Conservation (phyloP, 768 basidiomycete genomes). For the Clitopilus passeckerianus region DNA sequence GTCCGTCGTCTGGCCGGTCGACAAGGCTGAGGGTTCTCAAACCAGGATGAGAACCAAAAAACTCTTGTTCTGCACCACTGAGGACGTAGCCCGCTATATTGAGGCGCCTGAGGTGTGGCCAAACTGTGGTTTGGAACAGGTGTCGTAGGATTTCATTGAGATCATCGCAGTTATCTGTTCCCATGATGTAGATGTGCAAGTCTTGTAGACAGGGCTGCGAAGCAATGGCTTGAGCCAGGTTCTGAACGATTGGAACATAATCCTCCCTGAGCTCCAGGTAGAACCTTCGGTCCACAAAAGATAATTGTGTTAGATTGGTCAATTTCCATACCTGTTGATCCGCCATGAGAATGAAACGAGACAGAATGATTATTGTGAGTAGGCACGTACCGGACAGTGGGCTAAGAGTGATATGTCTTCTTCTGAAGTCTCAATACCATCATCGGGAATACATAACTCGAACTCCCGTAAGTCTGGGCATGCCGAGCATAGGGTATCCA, state of each 20-base stretch:
- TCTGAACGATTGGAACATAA: no score
- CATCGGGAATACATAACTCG: not conserved
- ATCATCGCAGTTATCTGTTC: no score
- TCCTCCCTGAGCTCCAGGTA: not conserved
- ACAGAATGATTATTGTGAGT: not conserved
- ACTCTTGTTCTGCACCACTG: not conserved
- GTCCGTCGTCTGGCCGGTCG: not conserved
- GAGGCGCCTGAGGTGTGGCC: not conserved
- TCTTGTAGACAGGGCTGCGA: not conserved
- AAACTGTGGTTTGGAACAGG: not conserved
- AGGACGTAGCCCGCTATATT: not conserved
- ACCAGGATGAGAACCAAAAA: not conserved
- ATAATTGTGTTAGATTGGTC: not conserved
- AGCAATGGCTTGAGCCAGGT: not conserved
- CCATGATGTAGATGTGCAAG: not conserved
- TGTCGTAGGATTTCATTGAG: not conserved
- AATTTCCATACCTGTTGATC: not conserved
- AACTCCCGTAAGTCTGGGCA: not conserved
- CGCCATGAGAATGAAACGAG: not conserved
- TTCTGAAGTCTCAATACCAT: not conserved
- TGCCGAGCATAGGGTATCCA: not conserved
- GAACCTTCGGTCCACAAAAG: not conserved
- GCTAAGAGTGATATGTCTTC: not conserved
- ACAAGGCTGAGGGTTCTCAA: not conserved
- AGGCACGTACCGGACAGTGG: not conserved